Conservation (phyloP, 345 rosid genomes). For the Syzygium jambos region DNA sequence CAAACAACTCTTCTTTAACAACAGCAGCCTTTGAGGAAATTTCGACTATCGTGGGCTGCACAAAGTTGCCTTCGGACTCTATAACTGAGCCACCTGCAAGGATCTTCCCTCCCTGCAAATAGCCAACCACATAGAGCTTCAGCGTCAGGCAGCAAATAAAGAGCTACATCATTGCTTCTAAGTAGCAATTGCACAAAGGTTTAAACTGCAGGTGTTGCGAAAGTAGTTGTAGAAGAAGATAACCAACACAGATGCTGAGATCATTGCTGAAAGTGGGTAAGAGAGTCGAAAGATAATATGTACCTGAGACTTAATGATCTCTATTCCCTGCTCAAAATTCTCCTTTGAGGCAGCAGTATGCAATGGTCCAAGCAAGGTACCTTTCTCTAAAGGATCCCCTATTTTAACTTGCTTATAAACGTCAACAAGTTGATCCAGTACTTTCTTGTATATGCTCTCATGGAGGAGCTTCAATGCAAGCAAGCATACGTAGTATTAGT, state of each 20-base stretch:
- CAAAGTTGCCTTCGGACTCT: conserved; percentile 79
- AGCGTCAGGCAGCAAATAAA: not conserved
- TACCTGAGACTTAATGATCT: conserved; percentile 82
- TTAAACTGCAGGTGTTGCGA: not conserved
- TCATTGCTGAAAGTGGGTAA: not conserved
- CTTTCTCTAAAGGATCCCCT: conserved; percentile 85
- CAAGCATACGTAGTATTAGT: conserved; percentile 4
- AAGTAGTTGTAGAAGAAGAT: not conserved
- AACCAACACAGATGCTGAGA: not conserved
- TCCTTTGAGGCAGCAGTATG: conserved; percentile 71
- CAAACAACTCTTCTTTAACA: conserved; percentile 91
- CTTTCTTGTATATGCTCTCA: conserved; percentile 62
- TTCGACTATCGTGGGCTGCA: conserved; percentile 91
- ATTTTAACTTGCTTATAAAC: conserved; percentile 86
- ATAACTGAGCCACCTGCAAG: conserved; percentile 67
- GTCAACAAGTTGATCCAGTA: conserved; percentile 62
- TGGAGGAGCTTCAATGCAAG: conserved; percentile 64
- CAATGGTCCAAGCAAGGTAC: conserved; percentile 78
- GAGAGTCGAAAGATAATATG: conserved; percentile 2
- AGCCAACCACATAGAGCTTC: not conserved
- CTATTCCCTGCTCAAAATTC: conserved; percentile 75
- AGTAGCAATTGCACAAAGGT: not conserved
- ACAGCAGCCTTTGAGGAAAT: conserved; percentile 55
- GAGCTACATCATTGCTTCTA: not conserved
- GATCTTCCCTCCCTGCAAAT: conserved; percentile 75